These are phyloP conservation scores for Toxicodendron radicans DNA, from an alignment of 345 rosid genomes.

Conservation along the genomic window DNA sequence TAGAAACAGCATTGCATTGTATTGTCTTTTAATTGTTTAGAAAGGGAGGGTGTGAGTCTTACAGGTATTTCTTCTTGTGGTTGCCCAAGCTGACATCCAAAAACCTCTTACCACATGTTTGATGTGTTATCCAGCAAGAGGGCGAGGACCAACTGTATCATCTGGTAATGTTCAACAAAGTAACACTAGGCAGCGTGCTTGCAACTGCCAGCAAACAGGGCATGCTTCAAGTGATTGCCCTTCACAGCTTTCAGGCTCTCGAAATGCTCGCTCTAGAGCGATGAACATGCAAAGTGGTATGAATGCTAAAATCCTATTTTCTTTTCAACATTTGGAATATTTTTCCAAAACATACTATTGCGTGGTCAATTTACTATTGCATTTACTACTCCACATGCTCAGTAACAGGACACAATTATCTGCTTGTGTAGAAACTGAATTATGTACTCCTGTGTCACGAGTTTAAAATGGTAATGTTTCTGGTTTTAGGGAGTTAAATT, in stretches of 20 bases:
- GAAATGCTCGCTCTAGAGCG: slow-evolving; percentile 42
- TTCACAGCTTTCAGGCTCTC: slow-evolving; percentile 47
- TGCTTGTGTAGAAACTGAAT: neutral
- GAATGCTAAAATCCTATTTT: neutral
- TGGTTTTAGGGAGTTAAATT: neutral
- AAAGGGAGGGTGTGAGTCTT: neutral
- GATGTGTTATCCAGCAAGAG: slow-evolving; percentile 46
- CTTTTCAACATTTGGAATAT: neutral
- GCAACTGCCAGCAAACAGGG: slow-evolving; percentile 81
- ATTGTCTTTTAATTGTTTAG: neutral
- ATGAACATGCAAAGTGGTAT: slow-evolving; percentile 55
- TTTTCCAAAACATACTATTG: neutral
- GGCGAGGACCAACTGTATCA: slow-evolving; percentile 49
- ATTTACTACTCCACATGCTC: neutral
- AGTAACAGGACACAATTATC: neutral
- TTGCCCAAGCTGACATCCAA: neutral
- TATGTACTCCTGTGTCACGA: neutral
- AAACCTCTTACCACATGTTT: slow-evolving; percentile 14
- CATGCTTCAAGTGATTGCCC: slow-evolving; percentile 79
- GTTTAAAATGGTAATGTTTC: neutral
- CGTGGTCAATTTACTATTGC: neutral
- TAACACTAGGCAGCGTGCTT: slow-evolving; percentile 48
- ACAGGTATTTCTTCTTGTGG: neutral
- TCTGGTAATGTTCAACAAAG: slow-evolving; percentile 56
- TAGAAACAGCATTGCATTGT: neutral